phyloP scores from a whole-genome alignment of 1,139 yeast species.

The Suhomyces choctaworum region DNA sequence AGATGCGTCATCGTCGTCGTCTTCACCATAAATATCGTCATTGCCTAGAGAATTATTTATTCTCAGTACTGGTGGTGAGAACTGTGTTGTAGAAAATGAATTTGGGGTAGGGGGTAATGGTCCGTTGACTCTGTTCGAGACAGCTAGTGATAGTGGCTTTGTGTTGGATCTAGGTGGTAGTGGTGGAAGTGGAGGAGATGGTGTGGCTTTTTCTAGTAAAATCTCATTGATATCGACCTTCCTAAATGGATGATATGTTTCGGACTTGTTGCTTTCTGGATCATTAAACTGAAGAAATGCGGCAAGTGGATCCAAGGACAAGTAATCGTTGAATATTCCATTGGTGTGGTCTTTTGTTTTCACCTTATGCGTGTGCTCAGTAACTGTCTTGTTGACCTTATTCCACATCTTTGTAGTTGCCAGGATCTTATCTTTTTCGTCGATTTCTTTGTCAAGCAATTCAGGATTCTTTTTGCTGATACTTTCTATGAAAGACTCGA shows the following conservation, averaged over 20 bases:
- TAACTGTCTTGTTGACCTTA: conserved; percentile 26
- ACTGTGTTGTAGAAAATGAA: background rate
- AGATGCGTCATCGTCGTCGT: conserved; percentile 20
- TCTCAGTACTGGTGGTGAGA: background rate
- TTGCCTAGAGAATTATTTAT: background rate
- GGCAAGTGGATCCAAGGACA: conserved; percentile 37
- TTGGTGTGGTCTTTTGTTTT: conserved; percentile 30
- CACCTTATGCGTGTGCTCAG: conserved; percentile 25
- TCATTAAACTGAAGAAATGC: conserved; percentile 34
- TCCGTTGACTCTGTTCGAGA: conserved; percentile 9
- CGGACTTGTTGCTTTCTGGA: conserved; percentile 27
- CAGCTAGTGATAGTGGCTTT: conserved; percentile 14
- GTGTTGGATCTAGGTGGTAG: conserved; percentile 30
- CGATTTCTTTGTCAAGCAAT: conserved; percentile 31
- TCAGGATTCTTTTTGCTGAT: conserved; percentile 36
- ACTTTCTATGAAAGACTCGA: conserved; percentile 38
- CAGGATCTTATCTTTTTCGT: conserved; percentile 30
- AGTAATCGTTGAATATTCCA: conserved; percentile 36
- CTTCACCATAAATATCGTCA: conserved; percentile 23
- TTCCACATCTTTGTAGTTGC: conserved; percentile 30
- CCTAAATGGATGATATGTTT: conserved; percentile 34
- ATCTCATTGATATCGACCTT: conserved; percentile 24
- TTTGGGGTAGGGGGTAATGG: conserved; percentile 13
- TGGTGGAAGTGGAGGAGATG: conserved; percentile 25
- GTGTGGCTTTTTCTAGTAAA: conserved; percentile 19